Evolutionary conservation across 1,139 yeast species (phyloP).

Genomic region (Blastobotrys elegans): DNA sequence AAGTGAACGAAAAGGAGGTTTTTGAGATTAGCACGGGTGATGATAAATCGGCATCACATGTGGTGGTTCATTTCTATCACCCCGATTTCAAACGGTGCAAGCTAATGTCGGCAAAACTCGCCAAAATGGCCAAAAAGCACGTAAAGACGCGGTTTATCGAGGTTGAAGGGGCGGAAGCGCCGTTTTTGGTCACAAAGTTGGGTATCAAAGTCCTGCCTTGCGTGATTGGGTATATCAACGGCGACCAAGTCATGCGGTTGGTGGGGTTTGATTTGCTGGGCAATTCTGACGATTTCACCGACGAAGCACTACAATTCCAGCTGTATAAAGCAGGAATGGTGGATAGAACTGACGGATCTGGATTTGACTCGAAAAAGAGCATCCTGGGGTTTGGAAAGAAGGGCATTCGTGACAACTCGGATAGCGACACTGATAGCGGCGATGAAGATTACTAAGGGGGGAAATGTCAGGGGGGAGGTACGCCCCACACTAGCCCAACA

Average conservation of each 20-base stretch:
- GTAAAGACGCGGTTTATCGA: conserved; percentile 49
- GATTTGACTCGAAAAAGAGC: neutral
- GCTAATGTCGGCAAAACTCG: conserved; percentile 41
- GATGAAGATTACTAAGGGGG: neutral
- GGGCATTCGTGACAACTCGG: conserved; percentile 3
- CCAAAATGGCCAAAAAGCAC: conserved; percentile 51
- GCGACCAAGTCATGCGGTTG: conserved; percentile 52
- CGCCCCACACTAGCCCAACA: too few relatives aligned
- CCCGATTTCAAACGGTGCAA: conserved; percentile 57
- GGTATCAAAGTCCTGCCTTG: conserved; percentile 66
- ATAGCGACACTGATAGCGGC: conserved; percentile 1
- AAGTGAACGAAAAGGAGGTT: conserved; percentile 50
- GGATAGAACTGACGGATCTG: conserved; percentile 2
- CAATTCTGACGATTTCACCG: conserved; percentile 38
- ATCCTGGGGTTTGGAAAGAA: conserved; percentile 5
- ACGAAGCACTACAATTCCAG: conserved; percentile 44
- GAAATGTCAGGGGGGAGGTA: too few relatives aligned
- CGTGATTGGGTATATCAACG: conserved; percentile 56
- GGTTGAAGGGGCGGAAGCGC: conserved; percentile 61
- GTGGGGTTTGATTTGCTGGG: conserved; percentile 65
- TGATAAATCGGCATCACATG: conserved; percentile 28
- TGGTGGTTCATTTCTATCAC: conserved; percentile 62
- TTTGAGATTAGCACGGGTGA: conserved; percentile 45
- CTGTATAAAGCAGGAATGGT: conserved; percentile 23
- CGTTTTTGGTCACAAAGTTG: conserved; percentile 63